phyloP scores from a whole-genome alignment of 2,329 filamentous ascomycete genomes.

The Nothomitra cinnamomea region DNA sequence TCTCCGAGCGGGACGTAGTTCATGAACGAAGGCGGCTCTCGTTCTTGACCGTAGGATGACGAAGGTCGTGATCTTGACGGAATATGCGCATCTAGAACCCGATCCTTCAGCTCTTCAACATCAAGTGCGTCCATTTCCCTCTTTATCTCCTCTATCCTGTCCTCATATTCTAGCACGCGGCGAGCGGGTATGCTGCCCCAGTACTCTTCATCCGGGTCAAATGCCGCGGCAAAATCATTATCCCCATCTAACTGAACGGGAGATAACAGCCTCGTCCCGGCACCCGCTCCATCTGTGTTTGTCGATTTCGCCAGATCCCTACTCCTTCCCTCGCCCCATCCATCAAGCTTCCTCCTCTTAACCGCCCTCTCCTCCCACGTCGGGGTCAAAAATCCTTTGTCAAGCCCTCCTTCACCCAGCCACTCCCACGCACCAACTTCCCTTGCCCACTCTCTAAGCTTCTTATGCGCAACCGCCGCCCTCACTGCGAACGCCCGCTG shows the following conservation, averaged over 20 bases:
- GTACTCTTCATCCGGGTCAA: conserved; percentile 26
- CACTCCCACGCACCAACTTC: conserved; percentile 50
- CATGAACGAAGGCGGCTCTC: conserved; percentile 19
- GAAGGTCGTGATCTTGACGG: conserved; percentile 24
- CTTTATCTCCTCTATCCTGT: conserved; percentile 56
- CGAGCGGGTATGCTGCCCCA: conserved; percentile 53
- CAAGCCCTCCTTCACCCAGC: conserved; percentile 30
- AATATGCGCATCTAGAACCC: conserved; percentile 42
- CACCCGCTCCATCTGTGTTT: neutral
- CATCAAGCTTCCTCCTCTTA: conserved; percentile 6
- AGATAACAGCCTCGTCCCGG: neutral
- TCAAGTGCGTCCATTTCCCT: conserved; percentile 51
- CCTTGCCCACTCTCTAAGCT: conserved; percentile 56
- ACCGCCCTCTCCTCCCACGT: conserved; percentile 11
- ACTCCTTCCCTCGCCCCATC: neutral
- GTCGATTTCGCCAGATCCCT: neutral
- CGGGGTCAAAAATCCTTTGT: conserved; percentile 7
- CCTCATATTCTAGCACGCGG: conserved; percentile 51
- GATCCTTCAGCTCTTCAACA: conserved; percentile 75
- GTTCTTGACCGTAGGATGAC: conserved; percentile 1
- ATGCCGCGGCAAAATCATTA: conserved; percentile 4
- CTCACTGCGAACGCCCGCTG: conserved; percentile 57
- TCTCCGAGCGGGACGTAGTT: conserved; percentile 65
- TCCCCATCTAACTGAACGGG: conserved; percentile 5
- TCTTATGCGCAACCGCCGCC: conserved; percentile 52